Evolutionary conservation across 2,329 filamentous ascomycete genomes (phyloP).

Genomic region (Sporothrix inflata): DNA sequence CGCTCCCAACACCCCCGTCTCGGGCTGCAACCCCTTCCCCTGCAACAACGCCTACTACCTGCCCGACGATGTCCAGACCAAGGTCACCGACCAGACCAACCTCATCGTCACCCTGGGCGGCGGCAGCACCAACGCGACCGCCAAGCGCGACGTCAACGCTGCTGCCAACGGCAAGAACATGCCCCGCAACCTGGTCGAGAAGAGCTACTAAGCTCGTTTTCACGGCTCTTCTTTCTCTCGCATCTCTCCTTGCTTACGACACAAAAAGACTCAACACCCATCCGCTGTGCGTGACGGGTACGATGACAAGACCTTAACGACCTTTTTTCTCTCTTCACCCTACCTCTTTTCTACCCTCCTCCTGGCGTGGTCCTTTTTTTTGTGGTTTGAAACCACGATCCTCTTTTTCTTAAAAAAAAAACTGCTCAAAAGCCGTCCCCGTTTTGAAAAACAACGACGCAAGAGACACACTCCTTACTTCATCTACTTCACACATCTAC

Average conservation of each 20-base stretch:
- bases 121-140: constrained; percentile 29
- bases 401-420: constrained; percentile 2
- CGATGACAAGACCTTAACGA: constrained; percentile 14
- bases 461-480: constrained; percentile 11
- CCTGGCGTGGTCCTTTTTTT: constrained; percentile 7
- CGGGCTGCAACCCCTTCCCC: constrained; percentile 47
- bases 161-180: constrained; percentile 30
- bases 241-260: constrained; percentile 6
- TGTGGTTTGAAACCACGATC: constrained; percentile 26
- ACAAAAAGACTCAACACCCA: constrained; percentile 17
- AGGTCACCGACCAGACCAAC: constrained; percentile 41
- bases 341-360: neutral
- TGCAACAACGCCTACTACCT: constrained; percentile 49
- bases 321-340: neutral
- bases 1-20: constrained; percentile 38
- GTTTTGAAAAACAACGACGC: constrained; percentile 2
- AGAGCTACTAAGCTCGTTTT: constrained; percentile 29
- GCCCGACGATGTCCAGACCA: constrained; percentile 47
- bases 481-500: neutral
- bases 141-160: constrained; percentile 27
- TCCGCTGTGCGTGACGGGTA: constrained; percentile 28
- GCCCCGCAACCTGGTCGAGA: constrained; percentile 35
- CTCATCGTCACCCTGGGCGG: constrained; percentile 42
- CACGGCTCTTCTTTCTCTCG: neutral
- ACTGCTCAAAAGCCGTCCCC: neutral